Evolutionary conservation across 2,329 filamentous ascomycete species (phyloP).

Genomic region (Zalaria sp.): DNA sequence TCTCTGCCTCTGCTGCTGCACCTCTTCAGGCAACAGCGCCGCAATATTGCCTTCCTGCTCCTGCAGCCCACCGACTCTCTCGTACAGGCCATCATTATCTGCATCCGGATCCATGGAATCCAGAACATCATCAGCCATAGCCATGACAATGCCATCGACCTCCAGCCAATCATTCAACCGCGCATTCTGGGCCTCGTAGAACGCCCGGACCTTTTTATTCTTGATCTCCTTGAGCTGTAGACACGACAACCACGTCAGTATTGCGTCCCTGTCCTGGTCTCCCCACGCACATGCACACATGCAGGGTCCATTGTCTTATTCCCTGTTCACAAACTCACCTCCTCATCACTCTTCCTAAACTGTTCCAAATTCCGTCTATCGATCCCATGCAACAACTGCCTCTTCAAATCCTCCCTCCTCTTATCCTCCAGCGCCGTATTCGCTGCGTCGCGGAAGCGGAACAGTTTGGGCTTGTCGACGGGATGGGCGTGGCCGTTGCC

Average conservation of each 20-base stretch:
- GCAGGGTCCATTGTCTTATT: no score
- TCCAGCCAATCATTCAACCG: conserved; percentile 44
- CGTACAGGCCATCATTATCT: conserved; percentile 41
- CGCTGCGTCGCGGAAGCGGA: conserved; percentile 34
- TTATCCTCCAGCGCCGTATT: conserved; percentile 30
- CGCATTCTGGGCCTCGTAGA: conserved; percentile 42
- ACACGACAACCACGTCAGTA: not conserved
- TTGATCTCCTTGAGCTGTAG: conserved; percentile 34
- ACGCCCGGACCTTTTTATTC: conserved; percentile 37
- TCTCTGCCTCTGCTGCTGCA: conserved; percentile 33
- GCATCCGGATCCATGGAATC: conserved; percentile 46
- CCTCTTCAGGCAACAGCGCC: conserved; percentile 40
- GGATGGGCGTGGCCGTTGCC: conserved; percentile 7
- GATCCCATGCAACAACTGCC: conserved; percentile 31
- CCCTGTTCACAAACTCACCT: conserved; percentile 15
- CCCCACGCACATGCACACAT: no score
- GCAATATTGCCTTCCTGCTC: conserved; percentile 36
- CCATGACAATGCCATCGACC: conserved; percentile 42
- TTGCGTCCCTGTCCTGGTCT: not conserved
- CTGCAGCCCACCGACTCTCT: conserved; percentile 37
- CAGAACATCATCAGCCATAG: conserved; percentile 44
- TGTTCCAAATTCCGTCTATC: conserved; percentile 33
- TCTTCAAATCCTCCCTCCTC: conserved; percentile 33
- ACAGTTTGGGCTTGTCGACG: conserved; percentile 12
- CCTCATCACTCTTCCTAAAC: conserved; percentile 36